Evolutionary conservation across 1,284 basidiomycete genomes (phyloP).

Genomic region (Rhizoctonia solani): DNA sequence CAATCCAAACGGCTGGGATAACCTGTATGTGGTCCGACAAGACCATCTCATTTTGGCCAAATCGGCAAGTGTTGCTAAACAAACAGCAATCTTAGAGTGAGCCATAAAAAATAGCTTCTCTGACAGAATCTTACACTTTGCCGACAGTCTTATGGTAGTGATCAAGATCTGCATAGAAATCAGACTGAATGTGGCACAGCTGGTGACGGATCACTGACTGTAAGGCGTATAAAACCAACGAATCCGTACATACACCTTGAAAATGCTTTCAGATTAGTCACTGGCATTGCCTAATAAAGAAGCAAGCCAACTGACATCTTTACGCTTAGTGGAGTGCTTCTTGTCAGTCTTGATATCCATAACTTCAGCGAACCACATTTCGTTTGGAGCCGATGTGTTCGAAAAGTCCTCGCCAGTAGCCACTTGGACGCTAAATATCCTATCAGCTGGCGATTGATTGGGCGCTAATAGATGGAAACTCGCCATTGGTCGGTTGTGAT

Average conservation of each 20-base stretch:
- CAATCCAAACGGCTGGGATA: background rate
- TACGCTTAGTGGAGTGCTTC: background rate
- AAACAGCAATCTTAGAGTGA: background rate
- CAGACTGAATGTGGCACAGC: background rate
- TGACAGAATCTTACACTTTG: background rate
- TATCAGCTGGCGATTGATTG: background rate
- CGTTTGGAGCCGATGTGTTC: background rate
- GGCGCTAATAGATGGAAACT: background rate
- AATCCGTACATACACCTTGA: background rate
- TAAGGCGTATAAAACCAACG: conserved; percentile 19
- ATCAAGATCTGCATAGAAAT: background rate
- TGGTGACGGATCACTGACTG: background rate
- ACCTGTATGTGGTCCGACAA: conserved; percentile 17
- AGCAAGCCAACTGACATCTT: background rate
- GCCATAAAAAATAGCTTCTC: background rate
- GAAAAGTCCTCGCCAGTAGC: conserved; percentile 2
- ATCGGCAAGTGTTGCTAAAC: background rate
- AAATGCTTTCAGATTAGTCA: too few relatives aligned
- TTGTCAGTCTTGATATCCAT: conserved; percentile 4
- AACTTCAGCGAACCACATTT: conserved; percentile 14
- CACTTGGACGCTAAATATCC: background rate
- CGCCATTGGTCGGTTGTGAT: conserved; percentile 1
- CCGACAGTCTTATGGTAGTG: background rate
- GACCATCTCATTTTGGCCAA: conserved; percentile 2
- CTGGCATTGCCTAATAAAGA: too few relatives aligned